Conservation (phyloP, 352 stramenopile genomes). For the Phytopythium boreale region DNA sequence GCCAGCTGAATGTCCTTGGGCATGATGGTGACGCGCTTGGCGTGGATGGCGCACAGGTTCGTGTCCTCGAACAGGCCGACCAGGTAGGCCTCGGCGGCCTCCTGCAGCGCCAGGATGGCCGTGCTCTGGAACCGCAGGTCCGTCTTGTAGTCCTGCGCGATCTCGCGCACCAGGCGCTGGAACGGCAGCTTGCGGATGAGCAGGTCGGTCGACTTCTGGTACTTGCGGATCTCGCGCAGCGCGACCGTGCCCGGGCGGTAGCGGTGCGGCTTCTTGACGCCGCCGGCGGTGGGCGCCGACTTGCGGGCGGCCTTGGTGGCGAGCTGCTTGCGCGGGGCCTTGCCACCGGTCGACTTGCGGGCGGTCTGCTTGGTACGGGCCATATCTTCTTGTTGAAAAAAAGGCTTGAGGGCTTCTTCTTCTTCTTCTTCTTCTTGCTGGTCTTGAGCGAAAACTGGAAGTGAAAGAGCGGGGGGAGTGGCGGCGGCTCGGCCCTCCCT, state of each 20-base stretch:
- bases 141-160: conserved; percentile 96
- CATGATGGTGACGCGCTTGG: conserved; percentile 97
- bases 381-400: conserved; percentile 27
- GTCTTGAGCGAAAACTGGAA: conserved; percentile 37
- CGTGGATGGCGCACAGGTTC: conserved; percentile 95
- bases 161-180: conserved; percentile 94
- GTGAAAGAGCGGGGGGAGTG: conserved; percentile 20
- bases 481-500: conserved; percentile 1
- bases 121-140: conserved; percentile 96
- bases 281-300: conserved; percentile 88
- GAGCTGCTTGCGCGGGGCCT: conserved; percentile 93
- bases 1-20: conserved; percentile 96
- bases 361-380: conserved; percentile 96
- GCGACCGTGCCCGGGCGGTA: conserved; percentile 84
- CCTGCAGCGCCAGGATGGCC: conserved; percentile 90
- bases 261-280: conserved; percentile 89
- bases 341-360: conserved; percentile 94
- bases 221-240: conserved; percentile 95
- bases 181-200: conserved; percentile 96
- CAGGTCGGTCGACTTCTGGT: conserved; percentile 95
- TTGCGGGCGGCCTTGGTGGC: conserved; percentile 92
- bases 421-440: conserved; percentile 14
- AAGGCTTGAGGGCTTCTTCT: neutral
- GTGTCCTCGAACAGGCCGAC: conserved; percentile 95
- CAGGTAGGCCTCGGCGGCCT: conserved; percentile 92